phyloP scores from a whole-genome alignment of 1,139 yeast species.

The Scheffersomyces cryptocercus region DNA sequence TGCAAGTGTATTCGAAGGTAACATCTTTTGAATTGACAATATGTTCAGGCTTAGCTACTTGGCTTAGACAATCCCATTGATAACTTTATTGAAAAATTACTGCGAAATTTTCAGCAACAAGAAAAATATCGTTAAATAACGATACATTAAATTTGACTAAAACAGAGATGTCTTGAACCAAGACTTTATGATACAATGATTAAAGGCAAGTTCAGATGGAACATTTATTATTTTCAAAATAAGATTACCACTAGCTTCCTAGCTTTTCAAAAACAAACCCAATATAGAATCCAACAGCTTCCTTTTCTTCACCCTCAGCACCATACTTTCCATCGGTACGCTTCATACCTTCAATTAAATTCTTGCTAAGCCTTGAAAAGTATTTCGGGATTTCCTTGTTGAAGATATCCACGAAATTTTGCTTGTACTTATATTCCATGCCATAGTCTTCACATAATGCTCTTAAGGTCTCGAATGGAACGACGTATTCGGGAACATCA shows the following conservation, averaged over 20 bases:
- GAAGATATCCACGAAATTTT: slow-evolving; percentile 81
- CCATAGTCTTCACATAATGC: slow-evolving; percentile 84
- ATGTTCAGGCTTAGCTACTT: too few species aligned
- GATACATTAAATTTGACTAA: too few species aligned
- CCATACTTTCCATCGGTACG: slow-evolving; percentile 80
- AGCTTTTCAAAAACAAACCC: slow-evolving; percentile 76
- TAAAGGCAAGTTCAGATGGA: not conserved
- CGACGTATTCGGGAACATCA: slow-evolving; percentile 96
- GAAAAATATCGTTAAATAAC: too few species aligned
- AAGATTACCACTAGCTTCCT: not conserved
- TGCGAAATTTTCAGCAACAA: too few species aligned
- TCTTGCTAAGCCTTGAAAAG: slow-evolving; percentile 59
- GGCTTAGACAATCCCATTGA: too few species aligned
- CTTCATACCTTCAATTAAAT: slow-evolving; percentile 67
- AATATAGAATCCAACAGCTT: slow-evolving; percentile 79
- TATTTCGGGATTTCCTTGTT: slow-evolving; percentile 74
- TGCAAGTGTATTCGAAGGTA: too few species aligned
- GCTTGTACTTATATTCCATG: slow-evolving; percentile 67
- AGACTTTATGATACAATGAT: too few species aligned
- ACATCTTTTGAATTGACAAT: too few species aligned
- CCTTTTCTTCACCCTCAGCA: slow-evolving; percentile 86
- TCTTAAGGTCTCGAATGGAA: slow-evolving; percentile 87
- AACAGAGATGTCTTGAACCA: too few species aligned
- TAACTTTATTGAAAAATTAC: too few species aligned
- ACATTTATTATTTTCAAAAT: not conserved